phyloP scores from a whole-genome alignment of 441 rosid species.

The Arabidopsis hybrid region DNA sequence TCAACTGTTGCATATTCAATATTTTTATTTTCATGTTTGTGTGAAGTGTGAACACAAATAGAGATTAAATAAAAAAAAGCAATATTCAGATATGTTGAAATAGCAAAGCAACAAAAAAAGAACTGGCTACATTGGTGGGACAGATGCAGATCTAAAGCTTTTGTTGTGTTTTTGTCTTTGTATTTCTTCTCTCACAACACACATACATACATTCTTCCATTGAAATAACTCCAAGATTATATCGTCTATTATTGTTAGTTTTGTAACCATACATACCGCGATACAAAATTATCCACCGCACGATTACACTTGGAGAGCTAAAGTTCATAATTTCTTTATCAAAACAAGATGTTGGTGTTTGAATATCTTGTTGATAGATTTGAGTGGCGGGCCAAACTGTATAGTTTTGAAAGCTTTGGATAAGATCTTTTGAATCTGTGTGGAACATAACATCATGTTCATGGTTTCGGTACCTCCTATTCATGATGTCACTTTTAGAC shows the following conservation, averaged over 20 bases:
- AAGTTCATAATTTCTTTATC: background rate
- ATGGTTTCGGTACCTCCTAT: background rate
- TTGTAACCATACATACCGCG: background rate
- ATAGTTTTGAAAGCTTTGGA: background rate
- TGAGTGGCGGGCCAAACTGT: background rate
- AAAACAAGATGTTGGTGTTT: background rate
- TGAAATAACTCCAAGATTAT: background rate
- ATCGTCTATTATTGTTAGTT: background rate
- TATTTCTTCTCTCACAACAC: background rate
- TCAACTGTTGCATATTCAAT: too few relatives aligned
- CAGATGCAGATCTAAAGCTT: slow-evolving; percentile 13
- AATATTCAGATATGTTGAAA: slow-evolving; percentile 27
- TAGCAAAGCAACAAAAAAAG: background rate
- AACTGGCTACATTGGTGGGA: slow-evolving; percentile 16
- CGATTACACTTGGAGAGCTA: background rate
- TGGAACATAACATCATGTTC: background rate
- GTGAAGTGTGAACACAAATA: slow-evolving; percentile 18
- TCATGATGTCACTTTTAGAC: background rate
- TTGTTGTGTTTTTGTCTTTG: slow-evolving; percentile 11
- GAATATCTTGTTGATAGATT: background rate
- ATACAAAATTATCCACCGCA: background rate
- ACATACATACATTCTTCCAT: background rate
- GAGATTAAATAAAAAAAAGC: too few relatives aligned
- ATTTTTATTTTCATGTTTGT: background rate
- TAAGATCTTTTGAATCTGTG: too few relatives aligned